Conservation (phyloP, 2,329 filamentous ascomycete genomes). For the Ophiosphaerella korrae region DNA sequence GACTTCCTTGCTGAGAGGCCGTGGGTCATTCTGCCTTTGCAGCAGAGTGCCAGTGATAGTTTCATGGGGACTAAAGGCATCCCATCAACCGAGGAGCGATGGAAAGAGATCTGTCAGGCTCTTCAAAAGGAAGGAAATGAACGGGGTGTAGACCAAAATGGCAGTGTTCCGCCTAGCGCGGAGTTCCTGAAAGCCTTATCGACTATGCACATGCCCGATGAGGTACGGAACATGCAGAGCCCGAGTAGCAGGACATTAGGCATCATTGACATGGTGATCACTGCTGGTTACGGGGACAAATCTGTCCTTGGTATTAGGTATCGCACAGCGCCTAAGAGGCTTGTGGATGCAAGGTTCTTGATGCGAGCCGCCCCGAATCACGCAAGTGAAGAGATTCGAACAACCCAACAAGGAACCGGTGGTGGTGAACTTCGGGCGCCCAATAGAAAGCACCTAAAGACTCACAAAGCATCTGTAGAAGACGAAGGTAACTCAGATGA, state of each 20-base stretch:
- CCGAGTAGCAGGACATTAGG: conserved; percentile 38
- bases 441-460: not conserved
- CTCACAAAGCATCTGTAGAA: conserved; percentile 8
- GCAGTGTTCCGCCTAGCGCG: conserved; percentile 42
- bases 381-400: not conserved
- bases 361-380: not conserved
- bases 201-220: conserved; percentile 44
- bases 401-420: not conserved
- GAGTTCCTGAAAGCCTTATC: conserved; percentile 48
- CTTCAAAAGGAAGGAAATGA: conserved; percentile 42
- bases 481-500: conserved; percentile 7
- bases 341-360: conserved; percentile 27
- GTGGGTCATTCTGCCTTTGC: conserved; percentile 48
- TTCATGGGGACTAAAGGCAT: conserved; percentile 8
- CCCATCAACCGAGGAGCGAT: conserved; percentile 34
- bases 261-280: conserved; percentile 47
- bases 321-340: conserved; percentile 28
- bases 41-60: conserved; percentile 27
- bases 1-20: conserved; percentile 50
- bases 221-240: conserved; percentile 38
- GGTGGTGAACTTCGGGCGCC: not conserved
- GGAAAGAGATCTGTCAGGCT: conserved; percentile 37
- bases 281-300: conserved; percentile 36
- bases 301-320: conserved; percentile 24
- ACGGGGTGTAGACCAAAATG: conserved; percentile 41